These are phyloP conservation scores for Apophysomyces variabilis DNA, from an alignment of 371 early-diverging fungal genomes.

Conservation along the genomic window DNA sequence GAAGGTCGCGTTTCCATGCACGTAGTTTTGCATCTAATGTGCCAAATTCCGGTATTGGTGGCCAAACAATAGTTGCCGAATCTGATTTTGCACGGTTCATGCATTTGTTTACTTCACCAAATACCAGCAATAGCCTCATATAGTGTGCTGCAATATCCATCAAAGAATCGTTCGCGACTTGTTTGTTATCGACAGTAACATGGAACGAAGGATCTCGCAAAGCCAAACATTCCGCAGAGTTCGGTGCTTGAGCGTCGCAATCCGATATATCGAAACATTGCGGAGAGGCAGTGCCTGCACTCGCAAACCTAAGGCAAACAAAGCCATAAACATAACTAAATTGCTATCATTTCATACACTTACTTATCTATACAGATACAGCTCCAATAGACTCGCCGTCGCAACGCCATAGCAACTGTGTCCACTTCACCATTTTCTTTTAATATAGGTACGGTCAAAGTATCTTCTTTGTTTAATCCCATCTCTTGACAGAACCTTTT, in stretches of 20 bases:
- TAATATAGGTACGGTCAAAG: slow-evolving; percentile 34
- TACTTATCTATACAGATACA: slow-evolving; percentile 56
- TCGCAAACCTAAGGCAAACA: slow-evolving; percentile 34
- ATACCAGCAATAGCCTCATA: slow-evolving; percentile 35
- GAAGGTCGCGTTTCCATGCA: slow-evolving; percentile 37
- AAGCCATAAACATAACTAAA: not conserved
- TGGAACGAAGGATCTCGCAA: slow-evolving; percentile 37
- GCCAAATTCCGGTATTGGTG: slow-evolving; percentile 54
- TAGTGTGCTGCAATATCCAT: slow-evolving; percentile 35
- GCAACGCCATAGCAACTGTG: slow-evolving; percentile 56
- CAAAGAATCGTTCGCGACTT: slow-evolving; percentile 37
- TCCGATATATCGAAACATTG: slow-evolving; percentile 61
- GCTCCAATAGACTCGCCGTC: slow-evolving; percentile 67
- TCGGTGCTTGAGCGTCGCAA: slow-evolving; percentile 56
- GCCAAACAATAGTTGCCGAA: slow-evolving; percentile 42
- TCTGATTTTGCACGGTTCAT: slow-evolving; percentile 55
- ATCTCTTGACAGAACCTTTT: slow-evolving; percentile 54
- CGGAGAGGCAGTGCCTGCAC: slow-evolving; percentile 62
- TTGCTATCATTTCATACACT: slow-evolving; percentile 10
- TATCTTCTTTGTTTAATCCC: slow-evolving; percentile 60
- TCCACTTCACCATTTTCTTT: slow-evolving; percentile 40
- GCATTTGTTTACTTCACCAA: slow-evolving; percentile 56
- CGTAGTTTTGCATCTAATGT: slow-evolving; percentile 44
- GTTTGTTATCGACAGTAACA: slow-evolving; percentile 30
- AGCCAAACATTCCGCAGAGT: slow-evolving; percentile 50